Percentiles rank a stretch among this genome's conserved stretches.
phyloP scores from a whole-genome alignment of 495 filamentous ascomycete genomes.

The Podospora australis region DNA sequence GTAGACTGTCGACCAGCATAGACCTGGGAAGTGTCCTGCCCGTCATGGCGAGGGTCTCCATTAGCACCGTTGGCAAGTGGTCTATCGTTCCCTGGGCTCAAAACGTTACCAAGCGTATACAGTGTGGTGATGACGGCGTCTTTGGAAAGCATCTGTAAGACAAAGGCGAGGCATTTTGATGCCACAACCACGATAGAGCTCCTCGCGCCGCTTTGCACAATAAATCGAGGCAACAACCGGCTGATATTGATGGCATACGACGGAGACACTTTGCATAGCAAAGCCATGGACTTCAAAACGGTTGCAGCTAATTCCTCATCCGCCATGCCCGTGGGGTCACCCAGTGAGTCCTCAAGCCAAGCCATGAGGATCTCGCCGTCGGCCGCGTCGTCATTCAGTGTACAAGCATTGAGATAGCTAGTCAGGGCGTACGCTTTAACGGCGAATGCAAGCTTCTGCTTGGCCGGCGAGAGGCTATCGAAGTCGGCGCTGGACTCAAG shows the following conservation, averaged over 20 bases:
- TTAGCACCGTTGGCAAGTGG: constrained; percentile 29
- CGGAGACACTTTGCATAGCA: constrained; percentile 67
- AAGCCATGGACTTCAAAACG: constrained; percentile 72
- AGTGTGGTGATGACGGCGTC: constrained; percentile 91
- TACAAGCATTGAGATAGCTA: constrained; percentile 75
- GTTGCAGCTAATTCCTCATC: constrained; percentile 65
- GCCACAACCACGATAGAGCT: constrained; percentile 62
- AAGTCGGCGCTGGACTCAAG: constrained; percentile 90
- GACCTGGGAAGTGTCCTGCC: constrained; percentile 31
- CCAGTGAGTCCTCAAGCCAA: constrained; percentile 77
- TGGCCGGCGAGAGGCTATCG: constrained; percentile 75
- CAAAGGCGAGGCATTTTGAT: constrained; percentile 70
- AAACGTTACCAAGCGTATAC: constrained; percentile 87
- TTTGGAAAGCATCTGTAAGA: constrained; percentile 74
- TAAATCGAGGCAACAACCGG: constrained; percentile 73
- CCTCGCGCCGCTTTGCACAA: constrained; percentile 69
- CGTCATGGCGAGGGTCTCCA: constrained; percentile 29
- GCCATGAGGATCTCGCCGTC: constrained; percentile 74
- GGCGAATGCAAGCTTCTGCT: constrained; percentile 78
- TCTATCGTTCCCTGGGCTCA: constrained; percentile 61
- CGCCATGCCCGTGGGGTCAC: constrained; percentile 73
- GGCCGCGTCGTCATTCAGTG: constrained; percentile 70
- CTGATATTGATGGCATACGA: constrained; percentile 68
- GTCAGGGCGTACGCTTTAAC: constrained; percentile 78
- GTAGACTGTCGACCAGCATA: constrained; percentile 52